Evolutionary conservation across 495 filamentous ascomycete genomes (phyloP), one percentile per base, ranked within the genome.

Genomic region (Penicillium atrosanguineum): DNA sequence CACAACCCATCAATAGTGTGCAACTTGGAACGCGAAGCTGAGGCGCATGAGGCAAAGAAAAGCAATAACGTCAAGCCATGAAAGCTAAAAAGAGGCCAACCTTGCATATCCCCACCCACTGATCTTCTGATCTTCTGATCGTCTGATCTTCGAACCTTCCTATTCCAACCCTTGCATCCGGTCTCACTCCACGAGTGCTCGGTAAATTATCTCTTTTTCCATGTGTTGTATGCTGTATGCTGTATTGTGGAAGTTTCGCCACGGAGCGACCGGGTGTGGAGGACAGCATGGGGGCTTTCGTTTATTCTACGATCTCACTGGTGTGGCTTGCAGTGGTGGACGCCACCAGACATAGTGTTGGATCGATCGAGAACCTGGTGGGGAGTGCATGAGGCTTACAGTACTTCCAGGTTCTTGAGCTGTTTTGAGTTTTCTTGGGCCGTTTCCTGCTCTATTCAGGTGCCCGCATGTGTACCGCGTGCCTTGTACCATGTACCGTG

Each of bases 181-280:
- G 53, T 49, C 55, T 57, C 63, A 20, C 19, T 14, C 41, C 55
- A 56, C 62, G 51, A 60, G 57, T 31, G 31, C 42, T 25, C 36
- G 12, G 11, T 15, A 2, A 20, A 28, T 28, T 20, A 26, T 28
- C 36, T 46, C 16, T 20, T 38, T 16, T 41, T 26, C 19, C 56
- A 65, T 65, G 60, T 65, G 63, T 47, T 31, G 52, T 58, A 38
- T 63, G n/a, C n/a, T n/a, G n/a, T 60, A 63, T 53, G 42, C 53
- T 44, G 21, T 48, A 4, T 34, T 14, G 31, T 23, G 23, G 23
- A 2, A 23, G 23, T 34, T 34, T 40, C 12, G 38, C 38, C 41
- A 44, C 40, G 15, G 34, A 18, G 48, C 42, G 45, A 16, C 45
- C 25, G 46, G 21, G 25, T 46, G 34, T 21, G 48, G 52, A 14